Conservation (phyloP, 441 rosid species). For the Aleurites moluccanus region DNA sequence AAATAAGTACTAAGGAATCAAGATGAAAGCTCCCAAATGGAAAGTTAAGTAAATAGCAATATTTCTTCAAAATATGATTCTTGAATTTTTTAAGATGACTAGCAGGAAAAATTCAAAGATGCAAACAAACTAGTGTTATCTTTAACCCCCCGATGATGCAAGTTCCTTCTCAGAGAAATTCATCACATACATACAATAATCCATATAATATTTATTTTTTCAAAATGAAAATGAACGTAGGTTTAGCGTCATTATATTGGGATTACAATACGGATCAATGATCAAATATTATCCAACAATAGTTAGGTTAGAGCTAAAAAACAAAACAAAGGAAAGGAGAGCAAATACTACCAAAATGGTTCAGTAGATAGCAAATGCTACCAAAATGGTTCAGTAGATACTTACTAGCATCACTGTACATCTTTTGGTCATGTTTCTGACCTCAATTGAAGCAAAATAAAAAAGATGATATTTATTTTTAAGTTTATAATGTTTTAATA, state of each 20-base stretch:
- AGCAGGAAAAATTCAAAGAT: too few species aligned
- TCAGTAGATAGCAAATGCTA: not conserved
- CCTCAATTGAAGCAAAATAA: not conserved
- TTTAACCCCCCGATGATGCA: too few species aligned
- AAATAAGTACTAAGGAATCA: not conserved
- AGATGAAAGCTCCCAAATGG: not conserved
- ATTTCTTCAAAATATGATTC: not conserved
- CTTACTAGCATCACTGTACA: not conserved
- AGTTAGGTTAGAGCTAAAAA: not conserved
- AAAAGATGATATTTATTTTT: not conserved
- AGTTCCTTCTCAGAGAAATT: too few species aligned
- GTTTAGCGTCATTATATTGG: not conserved
- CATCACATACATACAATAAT: too few species aligned
- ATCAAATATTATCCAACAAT: not conserved
- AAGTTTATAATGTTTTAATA: not conserved
- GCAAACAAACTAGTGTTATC: not conserved
- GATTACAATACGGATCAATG: not conserved
- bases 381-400: not conserved
- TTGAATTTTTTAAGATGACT: not conserved
- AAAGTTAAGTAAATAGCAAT: not conserved
- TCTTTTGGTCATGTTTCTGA: not conserved
- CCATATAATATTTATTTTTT: too few species aligned
- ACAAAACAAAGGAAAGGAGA: not conserved
- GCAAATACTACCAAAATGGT: too few species aligned
- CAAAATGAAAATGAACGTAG: too few species aligned